A percentile compares a stretch with the other conserved stretches of the same genome.
phyloP scores from a whole-genome alignment of 495 filamentous ascomycete genomes.

The Tuber umbilicatum region DNA sequence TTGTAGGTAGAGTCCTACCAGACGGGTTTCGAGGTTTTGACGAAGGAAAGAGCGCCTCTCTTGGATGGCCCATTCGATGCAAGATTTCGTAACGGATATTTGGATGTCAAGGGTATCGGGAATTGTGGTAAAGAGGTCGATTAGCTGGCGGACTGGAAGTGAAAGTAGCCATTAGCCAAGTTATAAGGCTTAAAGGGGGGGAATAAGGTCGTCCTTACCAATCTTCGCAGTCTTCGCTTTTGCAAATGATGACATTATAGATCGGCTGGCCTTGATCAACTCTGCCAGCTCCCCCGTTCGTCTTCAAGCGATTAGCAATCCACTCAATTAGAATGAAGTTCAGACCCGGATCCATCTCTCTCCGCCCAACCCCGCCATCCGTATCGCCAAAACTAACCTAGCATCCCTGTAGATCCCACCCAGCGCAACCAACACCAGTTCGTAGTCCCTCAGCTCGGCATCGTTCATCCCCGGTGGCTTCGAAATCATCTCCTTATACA shows the following conservation, averaged over 20 bases:
- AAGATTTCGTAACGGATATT: constrained; percentile 87
- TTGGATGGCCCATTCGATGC: constrained; percentile 97
- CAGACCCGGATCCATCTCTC: constrained; percentile 15
- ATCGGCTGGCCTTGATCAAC: constrained; percentile 81
- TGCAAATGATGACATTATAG: constrained; percentile 86
- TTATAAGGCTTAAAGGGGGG: background rate
- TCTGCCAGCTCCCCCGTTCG: constrained; percentile 79
- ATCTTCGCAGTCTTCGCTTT: constrained; percentile 99
- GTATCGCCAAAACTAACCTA: constrained; percentile 49
- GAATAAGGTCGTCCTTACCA: constrained; percentile 52
- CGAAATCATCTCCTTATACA: constrained; percentile 82
- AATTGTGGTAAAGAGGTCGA: constrained; percentile 89
- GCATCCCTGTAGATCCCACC: constrained; percentile 89
- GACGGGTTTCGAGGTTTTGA: constrained; percentile 93
- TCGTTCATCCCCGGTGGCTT: constrained; percentile 76
- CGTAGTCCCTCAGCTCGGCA: constrained; percentile 78
- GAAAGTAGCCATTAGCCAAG: background rate
- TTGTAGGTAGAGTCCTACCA: constrained; percentile 88
- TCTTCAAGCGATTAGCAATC: constrained; percentile 11
- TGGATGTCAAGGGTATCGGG: constrained; percentile 90
- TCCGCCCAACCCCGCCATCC: constrained; percentile 1
- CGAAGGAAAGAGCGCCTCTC: constrained; percentile 91
- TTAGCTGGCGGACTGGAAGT: constrained; percentile 77
- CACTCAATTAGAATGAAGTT: constrained; percentile 19
- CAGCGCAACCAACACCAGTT: constrained; percentile 71